phyloP scores from a whole-genome alignment of 805 yeast species.

The Huiozyma naganishii region DNA sequence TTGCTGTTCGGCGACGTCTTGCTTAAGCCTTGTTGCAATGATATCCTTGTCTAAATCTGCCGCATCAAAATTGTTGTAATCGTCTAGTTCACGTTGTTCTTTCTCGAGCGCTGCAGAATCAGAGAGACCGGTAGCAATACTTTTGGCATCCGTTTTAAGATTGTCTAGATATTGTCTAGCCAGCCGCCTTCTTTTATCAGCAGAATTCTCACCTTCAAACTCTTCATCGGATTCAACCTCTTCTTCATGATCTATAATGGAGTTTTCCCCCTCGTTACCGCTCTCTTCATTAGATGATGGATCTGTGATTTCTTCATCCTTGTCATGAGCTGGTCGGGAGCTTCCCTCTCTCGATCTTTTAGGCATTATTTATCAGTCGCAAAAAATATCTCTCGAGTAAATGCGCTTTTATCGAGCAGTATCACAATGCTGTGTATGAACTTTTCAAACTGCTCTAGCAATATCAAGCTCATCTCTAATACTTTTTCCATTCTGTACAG shows the following conservation, averaged over 20 bases:
- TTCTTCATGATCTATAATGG: slow-evolving; percentile 30
- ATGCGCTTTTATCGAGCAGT: too few species aligned
- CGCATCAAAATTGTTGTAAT: slow-evolving; percentile 64
- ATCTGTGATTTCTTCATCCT: slow-evolving; percentile 49
- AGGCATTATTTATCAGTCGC: background rate
- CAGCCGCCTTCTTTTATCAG: slow-evolving; percentile 86
- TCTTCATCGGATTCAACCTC: slow-evolving; percentile 62
- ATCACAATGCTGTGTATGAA: too few species aligned
- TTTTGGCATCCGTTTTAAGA: slow-evolving; percentile 49
- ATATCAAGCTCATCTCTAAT: slow-evolving; percentile 5
- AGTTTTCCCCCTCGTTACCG: slow-evolving; percentile 32
- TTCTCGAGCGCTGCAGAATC: slow-evolving; percentile 8
- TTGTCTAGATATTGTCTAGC: slow-evolving; percentile 88
- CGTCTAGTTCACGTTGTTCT: slow-evolving; percentile 15
- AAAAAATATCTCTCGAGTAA: background rate
- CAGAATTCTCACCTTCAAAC: slow-evolving; percentile 65
- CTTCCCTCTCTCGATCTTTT: slow-evolving; percentile 18
- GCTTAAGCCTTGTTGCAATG: slow-evolving; percentile 65
- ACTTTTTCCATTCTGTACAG: too few species aligned
- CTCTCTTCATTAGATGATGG: slow-evolving; percentile 38
- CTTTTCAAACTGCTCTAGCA: background rate
- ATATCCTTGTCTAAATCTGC: slow-evolving; percentile 83
- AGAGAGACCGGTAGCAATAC: slow-evolving; percentile 18
- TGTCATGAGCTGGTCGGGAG: slow-evolving; percentile 6
- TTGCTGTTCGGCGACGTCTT: slow-evolving; percentile 82